A percentile compares a stretch with the other conserved stretches of the same genome.
Conservation (phyloP, 2,329 filamentous ascomycete species). For the Cladophialophora carrionii region DNA sequence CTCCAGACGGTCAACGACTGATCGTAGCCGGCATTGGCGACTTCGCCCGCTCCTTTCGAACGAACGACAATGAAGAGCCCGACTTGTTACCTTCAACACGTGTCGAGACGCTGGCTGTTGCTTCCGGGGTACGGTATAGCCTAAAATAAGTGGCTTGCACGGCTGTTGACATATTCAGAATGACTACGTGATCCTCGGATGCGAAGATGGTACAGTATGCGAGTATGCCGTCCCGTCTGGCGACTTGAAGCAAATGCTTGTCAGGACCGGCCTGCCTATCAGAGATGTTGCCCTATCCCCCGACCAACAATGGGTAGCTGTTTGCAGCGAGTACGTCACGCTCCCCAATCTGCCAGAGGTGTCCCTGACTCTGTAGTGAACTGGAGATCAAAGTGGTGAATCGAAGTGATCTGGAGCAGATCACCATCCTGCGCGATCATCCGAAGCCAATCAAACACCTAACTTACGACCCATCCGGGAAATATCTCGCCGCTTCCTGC, state of each 20-base stretch:
- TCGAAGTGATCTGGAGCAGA: slow-evolving; percentile 72
- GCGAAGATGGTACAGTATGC: slow-evolving; percentile 95
- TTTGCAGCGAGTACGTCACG: slow-evolving; percentile 78
- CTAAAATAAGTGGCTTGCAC: neutral
- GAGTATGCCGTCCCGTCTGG: slow-evolving; percentile 77
- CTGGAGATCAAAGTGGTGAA: slow-evolving; percentile 87
- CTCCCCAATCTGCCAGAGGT: neutral
- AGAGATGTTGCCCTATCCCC: slow-evolving; percentile 82
- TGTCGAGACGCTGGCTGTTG: slow-evolving; percentile 81
- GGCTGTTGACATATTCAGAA: slow-evolving; percentile 53
- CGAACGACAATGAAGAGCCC: slow-evolving; percentile 89
- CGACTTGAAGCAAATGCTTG: slow-evolving; percentile 76
- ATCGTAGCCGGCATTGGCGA: slow-evolving; percentile 94
- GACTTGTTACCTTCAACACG: slow-evolving; percentile 88
- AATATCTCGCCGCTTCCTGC: slow-evolving; percentile 76
- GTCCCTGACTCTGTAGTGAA: slow-evolving; percentile 58
- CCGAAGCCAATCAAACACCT: slow-evolving; percentile 87
- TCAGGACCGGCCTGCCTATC: slow-evolving; percentile 81
- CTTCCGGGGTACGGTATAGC: slow-evolving; percentile 53
- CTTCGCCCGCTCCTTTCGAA: slow-evolving; percentile 88
- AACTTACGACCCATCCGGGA: slow-evolving; percentile 79
- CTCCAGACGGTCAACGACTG: slow-evolving; percentile 80
- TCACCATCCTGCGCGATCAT: slow-evolving; percentile 82
- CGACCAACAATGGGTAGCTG: slow-evolving; percentile 84
- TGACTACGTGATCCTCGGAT: slow-evolving; percentile 83